A percentile compares a stretch with the other conserved stretches of the same genome.
Evolutionary conservation across 306 rosid species (phyloP).

Genomic region (Vigna unguiculata): DNA sequence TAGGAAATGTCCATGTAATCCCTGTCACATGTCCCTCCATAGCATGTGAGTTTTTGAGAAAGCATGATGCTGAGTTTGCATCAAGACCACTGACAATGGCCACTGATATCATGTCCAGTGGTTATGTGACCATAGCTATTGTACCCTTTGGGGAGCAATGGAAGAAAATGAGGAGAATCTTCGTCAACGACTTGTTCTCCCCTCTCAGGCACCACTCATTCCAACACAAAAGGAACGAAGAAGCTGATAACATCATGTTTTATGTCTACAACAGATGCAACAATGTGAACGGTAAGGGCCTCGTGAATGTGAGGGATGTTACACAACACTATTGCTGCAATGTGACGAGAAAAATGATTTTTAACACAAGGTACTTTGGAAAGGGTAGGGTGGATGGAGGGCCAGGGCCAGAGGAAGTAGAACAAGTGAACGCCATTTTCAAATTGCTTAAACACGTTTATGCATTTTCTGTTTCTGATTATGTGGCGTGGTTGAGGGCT

Average conservation of each 20-base stretch:
- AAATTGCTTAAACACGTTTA: constrained; percentile 35
- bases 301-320: constrained; percentile 33
- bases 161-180: constrained; percentile 44
- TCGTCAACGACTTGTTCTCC: constrained; percentile 8
- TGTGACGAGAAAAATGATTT: constrained; percentile 45
- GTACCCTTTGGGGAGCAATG: constrained; percentile 37
- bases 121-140: background rate
- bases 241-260: constrained; percentile 46
- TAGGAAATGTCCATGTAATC: constrained; percentile 11
- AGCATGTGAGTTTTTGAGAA: constrained; percentile 21
- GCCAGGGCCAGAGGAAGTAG: constrained; percentile 39
- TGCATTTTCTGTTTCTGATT: constrained; percentile 51
- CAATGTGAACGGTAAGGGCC: background rate
- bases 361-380: constrained; percentile 52
- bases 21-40: background rate
- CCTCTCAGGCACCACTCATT: constrained; percentile 23
- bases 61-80: constrained; percentile 42
- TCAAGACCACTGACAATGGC: constrained; percentile 41
- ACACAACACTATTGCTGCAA: constrained; percentile 45
- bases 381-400: constrained; percentile 42
- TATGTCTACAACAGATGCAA: constrained; percentile 36
- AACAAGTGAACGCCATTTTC: constrained; percentile 35
- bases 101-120: constrained; percentile 29
- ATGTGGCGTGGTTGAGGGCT: background rate
- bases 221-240: constrained; percentile 30